Evolutionary conservation across 495 filamentous ascomycete species (phyloP), one percentile per base, ranked within the genome.

Genomic region (Aspergillus sclerotiicarbonarius): DNA sequence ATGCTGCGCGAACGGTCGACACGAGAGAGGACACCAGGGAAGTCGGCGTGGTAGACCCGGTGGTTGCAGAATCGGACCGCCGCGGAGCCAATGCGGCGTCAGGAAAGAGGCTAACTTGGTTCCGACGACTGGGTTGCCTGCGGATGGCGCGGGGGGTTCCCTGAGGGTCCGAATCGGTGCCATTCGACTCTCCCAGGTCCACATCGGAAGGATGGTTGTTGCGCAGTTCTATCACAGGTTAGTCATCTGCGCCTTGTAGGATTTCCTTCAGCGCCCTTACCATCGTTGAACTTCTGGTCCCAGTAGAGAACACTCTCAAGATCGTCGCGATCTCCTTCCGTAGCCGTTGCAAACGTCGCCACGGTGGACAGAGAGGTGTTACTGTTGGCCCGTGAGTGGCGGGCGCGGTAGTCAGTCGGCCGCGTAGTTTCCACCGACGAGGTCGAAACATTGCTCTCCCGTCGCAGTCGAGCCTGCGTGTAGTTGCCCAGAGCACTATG

Each of bases 401-500:
- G 62, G 7, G 57, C 56, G n/a, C 60, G 56, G 8, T 54, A 61
- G 31, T 59, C 56, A n/a, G 57, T 32, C 2, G 77, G 73, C 19
- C 74, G 64, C 8, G 91, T 90, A 0, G 92, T 96, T 64, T 91
- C 91, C 2, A 84, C 82, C 13, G 91, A 96, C 48, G 82, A 83
- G 21, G 79, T 81, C 0, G 90, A 92, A 60, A 78, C 83, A 39
- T 73, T 79, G 58, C 87, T 87, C 13, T 71, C 71, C 33, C 82
- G 75, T 29, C 81, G 76, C 63, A 87, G 76, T 47, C 80, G 72
- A 18, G 56, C 50, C 12, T 66, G 70, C 7, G 76, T 68, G 58
- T 82, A 87, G 39, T 77, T 89, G n/a, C 90, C 90, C 80, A 96
- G 83, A 15, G 90, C 90, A 64, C 88, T 92, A 67, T 96, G 91